Conservation (phyloP, 257 asterid genomes). For the Cynanchum wilfordii region DNA sequence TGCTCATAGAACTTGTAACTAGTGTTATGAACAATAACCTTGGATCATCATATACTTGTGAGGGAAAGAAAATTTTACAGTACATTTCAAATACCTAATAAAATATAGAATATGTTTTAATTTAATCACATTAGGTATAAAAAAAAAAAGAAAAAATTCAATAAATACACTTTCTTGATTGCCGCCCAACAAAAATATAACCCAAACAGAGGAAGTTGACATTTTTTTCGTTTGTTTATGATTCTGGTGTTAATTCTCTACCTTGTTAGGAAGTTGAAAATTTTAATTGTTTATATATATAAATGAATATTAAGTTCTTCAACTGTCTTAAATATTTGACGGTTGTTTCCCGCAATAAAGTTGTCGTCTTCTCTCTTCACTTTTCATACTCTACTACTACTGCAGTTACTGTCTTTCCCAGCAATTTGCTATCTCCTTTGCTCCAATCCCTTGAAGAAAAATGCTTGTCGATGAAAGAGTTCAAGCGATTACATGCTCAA, state of each 20-base stretch:
- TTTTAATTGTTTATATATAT: background rate
- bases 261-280: background rate
- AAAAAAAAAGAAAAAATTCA: no score
- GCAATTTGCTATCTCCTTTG: background rate
- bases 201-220: background rate
- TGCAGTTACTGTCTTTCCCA: background rate
- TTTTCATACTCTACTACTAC: background rate
- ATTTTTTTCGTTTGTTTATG: background rate
- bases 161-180: constrained; percentile 3
- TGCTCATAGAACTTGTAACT: background rate
- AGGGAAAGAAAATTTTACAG: no score
- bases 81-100: no score
- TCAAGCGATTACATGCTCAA: constrained; percentile 20
- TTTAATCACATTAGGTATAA: no score
- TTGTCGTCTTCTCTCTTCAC: background rate
- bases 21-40: background rate
- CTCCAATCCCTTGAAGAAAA: constrained; percentile 10
- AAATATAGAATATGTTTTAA: no score
- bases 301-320: constrained; percentile 4
- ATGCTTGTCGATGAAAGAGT: constrained; percentile 17
- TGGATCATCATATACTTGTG: background rate
- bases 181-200: background rate
- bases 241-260: no score
- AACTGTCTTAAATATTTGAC: background rate
- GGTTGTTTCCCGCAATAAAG: background rate